Conservation (phyloP, 106 monocot genomes). For the Xerophyta viscosa region DNA sequence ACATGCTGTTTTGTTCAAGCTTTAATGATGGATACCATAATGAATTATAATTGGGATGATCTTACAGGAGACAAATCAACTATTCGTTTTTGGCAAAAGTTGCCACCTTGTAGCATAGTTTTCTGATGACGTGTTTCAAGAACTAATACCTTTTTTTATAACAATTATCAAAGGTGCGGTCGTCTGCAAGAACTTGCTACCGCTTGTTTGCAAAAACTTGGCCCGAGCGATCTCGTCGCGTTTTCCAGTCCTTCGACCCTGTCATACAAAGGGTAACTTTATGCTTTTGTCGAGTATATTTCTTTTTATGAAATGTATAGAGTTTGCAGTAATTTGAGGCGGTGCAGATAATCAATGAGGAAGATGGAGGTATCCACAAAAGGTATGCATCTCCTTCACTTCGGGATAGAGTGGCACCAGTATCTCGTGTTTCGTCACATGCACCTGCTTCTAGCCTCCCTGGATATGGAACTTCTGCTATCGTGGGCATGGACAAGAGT, state of each 20-base stretch:
- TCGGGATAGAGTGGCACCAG: conserved; percentile 64
- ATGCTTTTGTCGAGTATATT: conserved; percentile 1
- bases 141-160: too few relatives aligned
- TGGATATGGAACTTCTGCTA: conserved; percentile 93
- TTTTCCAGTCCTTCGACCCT: conserved; percentile 86
- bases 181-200: conserved; percentile 89
- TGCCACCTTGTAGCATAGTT: too few relatives aligned
- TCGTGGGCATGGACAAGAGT: conserved; percentile 93
- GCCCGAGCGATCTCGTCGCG: conserved; percentile 89
- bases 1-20: too few relatives aligned
- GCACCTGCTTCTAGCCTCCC: conserved; percentile 28
- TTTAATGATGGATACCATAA: too few relatives aligned
- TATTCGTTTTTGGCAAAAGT: too few relatives aligned
- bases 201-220: conserved; percentile 95
- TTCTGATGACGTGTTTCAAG: too few relatives aligned
- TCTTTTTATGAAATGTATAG: background rate
- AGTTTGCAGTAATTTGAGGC: background rate
- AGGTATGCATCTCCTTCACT: conserved; percentile 91
- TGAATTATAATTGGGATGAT: too few relatives aligned
- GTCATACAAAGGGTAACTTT: conserved; percentile 79
- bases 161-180: conserved; percentile 54
- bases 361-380: conserved; percentile 95
- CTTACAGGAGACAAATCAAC: too few relatives aligned
- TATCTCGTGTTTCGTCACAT: conserved; percentile 43
- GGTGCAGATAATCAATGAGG: conserved; percentile 78